Percentiles rank a stretch among this genome's conserved stretches.
These are phyloP conservation scores for Neopestalotiopsis sp. DNA, from an alignment of 2,329 filamentous ascomycete species.

Conservation along the genomic window DNA sequence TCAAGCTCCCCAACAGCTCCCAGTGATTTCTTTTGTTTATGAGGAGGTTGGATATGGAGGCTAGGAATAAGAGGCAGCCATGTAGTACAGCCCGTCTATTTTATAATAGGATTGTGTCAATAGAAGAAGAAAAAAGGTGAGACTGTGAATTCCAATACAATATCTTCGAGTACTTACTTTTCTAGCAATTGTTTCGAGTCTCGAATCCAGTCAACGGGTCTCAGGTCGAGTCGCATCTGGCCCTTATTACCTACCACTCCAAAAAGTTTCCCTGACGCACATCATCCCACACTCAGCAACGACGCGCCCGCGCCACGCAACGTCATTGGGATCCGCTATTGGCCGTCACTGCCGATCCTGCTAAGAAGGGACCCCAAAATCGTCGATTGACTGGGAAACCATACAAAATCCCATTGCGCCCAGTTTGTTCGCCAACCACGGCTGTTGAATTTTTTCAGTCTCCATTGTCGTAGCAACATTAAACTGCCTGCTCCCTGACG, in stretches of 20 bases:
- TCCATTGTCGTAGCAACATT: neutral
- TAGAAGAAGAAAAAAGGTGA: no score
- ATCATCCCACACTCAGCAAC: slow-evolving; percentile 3
- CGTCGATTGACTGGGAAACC: slow-evolving; percentile 20
- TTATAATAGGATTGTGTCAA: no score
- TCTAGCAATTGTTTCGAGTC: neutral
- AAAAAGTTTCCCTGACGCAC: neutral
- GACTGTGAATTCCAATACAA: no score
- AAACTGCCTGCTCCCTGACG: neutral
- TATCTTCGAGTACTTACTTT: no score
- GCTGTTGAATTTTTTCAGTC: neutral
- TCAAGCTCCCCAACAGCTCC: no score
- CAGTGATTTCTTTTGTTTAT: no score
- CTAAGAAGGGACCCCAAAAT: slow-evolving; percentile 6
- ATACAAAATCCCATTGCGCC: slow-evolving; percentile 9
- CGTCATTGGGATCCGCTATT: slow-evolving; percentile 18
- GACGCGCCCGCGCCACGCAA: slow-evolving; percentile 14
- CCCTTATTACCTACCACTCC: neutral
- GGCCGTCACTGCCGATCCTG: slow-evolving; percentile 16
- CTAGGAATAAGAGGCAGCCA: no score
- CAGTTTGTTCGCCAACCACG: neutral
- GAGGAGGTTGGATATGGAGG: no score
- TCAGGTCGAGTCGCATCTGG: neutral
- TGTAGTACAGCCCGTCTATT: no score
- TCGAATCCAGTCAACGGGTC: neutral